A percentile compares a stretch with the other conserved stretches of the same genome.
Evolutionary conservation across 2,329 filamentous ascomycete genomes (phyloP).

Genomic region (Colletotrichum sp.): DNA sequence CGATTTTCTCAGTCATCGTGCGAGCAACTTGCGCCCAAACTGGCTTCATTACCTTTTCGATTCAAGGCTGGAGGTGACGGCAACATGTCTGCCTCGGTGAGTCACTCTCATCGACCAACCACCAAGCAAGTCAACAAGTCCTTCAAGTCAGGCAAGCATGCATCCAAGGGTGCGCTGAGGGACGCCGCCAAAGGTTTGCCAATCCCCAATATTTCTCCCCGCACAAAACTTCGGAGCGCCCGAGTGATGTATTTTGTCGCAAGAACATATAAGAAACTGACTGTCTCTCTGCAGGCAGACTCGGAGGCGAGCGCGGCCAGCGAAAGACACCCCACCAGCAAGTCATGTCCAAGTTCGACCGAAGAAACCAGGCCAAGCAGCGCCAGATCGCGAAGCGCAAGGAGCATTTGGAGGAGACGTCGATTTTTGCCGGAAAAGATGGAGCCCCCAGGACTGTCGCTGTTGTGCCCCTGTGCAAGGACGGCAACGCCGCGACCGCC

Average conservation of each 20-base stretch:
- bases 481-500: constrained; percentile 70
- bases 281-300: constrained; percentile 65
- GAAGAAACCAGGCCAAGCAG: constrained; percentile 94
- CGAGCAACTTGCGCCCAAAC: constrained; percentile 39
- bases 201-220: background rate
- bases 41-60: constrained; percentile 79
- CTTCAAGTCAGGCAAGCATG: constrained; percentile 85
- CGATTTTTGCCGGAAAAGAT: constrained; percentile 84
- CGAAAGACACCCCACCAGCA: constrained; percentile 94
- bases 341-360: constrained; percentile 96
- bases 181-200: constrained; percentile 79
- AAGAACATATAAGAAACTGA: background rate
- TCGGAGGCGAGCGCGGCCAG: constrained; percentile 69
- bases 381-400: constrained; percentile 82
- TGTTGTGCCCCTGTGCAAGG: constrained; percentile 80
- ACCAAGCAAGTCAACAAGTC: constrained; percentile 88
- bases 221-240: background rate
- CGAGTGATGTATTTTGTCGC: background rate
- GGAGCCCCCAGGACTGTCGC: constrained; percentile 89
- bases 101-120: constrained; percentile 89
- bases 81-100: constrained; percentile 76
- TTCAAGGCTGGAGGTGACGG: constrained; percentile 81
- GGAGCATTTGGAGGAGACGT: constrained; percentile 79
- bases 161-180: constrained; percentile 86
- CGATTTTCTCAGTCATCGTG: background rate